phyloP scores from a whole-genome alignment of 352 stramenopile genomes.

The Phytophthora constricta region DNA sequence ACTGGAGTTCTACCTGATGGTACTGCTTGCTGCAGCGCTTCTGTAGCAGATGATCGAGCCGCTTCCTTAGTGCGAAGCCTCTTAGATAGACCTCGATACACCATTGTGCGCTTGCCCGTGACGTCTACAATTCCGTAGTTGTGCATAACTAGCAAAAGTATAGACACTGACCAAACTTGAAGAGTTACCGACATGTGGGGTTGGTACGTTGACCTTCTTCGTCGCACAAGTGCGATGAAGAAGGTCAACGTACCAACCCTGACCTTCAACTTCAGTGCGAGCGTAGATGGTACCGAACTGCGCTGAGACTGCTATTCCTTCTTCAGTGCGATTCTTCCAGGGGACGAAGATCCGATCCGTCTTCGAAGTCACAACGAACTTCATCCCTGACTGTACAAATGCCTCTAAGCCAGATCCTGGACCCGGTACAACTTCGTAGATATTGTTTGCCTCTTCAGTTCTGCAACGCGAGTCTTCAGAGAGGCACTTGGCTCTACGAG shows the following conservation, averaged over 20 bases:
- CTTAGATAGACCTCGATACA: not conserved
- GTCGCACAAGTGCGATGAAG: not conserved
- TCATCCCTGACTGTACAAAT: not conserved
- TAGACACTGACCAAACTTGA: not conserved
- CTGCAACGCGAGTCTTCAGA: not conserved
- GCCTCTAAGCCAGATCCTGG: not conserved
- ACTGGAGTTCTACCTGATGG: not conserved
- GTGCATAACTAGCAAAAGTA: not conserved
- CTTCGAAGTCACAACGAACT: not conserved
- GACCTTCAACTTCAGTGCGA: not conserved
- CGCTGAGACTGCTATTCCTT: not conserved
- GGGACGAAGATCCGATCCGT: not conserved
- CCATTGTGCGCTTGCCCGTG: not conserved
- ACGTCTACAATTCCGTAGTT: not conserved
- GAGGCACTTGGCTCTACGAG: not conserved
- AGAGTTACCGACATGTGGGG: not conserved
- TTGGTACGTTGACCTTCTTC: no score
- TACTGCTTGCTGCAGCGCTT: no score
- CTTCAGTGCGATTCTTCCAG: not conserved
- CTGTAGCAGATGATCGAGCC: no score
- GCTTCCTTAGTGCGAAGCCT: not conserved
- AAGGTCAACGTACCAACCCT: slow-evolving; percentile 1
- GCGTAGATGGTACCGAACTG: not conserved
- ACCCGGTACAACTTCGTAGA: not conserved
- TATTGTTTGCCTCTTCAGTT: not conserved